Evolutionary conservation across 1,139 yeast species (phyloP).

Genomic region (Komagataea norvegica): DNA sequence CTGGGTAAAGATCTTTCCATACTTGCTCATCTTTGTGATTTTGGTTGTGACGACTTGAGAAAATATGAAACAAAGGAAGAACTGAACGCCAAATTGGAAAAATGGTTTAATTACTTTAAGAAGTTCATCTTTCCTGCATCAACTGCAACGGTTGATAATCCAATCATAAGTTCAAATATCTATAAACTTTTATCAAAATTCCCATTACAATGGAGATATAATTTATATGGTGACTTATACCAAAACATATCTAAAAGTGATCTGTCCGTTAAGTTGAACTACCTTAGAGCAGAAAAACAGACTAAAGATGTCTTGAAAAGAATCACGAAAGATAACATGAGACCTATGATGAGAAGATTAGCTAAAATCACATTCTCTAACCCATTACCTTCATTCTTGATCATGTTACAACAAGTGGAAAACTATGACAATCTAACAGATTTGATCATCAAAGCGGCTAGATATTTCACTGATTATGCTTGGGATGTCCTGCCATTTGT

Average conservation of each 20-base stretch:
- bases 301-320: conserved; percentile 81
- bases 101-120: conserved; percentile 63
- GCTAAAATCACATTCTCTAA: conserved; percentile 75
- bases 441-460: conserved; percentile 75
- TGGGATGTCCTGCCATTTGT: conserved; percentile 85
- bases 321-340: conserved; percentile 79
- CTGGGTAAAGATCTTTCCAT: conserved; percentile 48
- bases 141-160: conserved; percentile 55
- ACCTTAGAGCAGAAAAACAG: conserved; percentile 69
- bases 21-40: conserved; percentile 56
- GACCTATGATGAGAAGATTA: conserved; percentile 69
- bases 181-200: conserved; percentile 50
- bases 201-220: conserved; percentile 63
- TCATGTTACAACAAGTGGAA: conserved; percentile 71
- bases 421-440: conserved; percentile 85
- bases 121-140: conserved; percentile 66
- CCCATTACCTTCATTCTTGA: conserved; percentile 72
- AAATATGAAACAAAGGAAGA: conserved; percentile 8
- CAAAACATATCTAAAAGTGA: conserved; percentile 49
- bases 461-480: conserved; percentile 70
- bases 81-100: conserved; percentile 30
- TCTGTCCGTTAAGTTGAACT: conserved; percentile 56
- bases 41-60: conserved; percentile 41
- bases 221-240: conserved; percentile 81
- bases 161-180: conserved; percentile 59